Percentiles rank a stretch among this genome's conserved stretches.
phyloP scores from a whole-genome alignment of 2,329 filamentous ascomycete species.

The Aspergillaceae sp. region DNA sequence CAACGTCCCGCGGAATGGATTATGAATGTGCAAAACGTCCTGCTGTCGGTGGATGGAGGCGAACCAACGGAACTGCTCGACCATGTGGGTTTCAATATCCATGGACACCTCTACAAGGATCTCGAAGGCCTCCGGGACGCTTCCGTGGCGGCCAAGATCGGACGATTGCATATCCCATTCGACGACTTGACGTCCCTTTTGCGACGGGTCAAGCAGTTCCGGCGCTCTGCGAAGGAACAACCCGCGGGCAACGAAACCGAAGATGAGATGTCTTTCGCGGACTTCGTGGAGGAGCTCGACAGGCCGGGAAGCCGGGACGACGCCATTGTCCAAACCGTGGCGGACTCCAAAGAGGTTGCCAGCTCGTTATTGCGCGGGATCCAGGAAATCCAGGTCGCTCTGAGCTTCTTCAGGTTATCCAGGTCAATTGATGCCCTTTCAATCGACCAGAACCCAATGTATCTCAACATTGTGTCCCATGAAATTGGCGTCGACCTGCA shows the following conservation, averaged over 20 bases:
- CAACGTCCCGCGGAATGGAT: constrained; percentile 90
- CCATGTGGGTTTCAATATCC: constrained; percentile 77
- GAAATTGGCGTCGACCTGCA: constrained; percentile 91
- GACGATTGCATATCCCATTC: constrained; percentile 79
- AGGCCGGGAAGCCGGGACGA: constrained; percentile 58
- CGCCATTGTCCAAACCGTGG: constrained; percentile 69
- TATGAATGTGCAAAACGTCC: constrained; percentile 69
- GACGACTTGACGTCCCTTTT: constrained; percentile 61
- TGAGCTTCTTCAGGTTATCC: constrained; percentile 81
- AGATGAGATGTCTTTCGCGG: constrained; percentile 56
- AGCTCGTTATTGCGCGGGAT: constrained; percentile 85
- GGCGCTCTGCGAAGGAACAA: constrained; percentile 26
- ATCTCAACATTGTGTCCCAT: constrained; percentile 86
- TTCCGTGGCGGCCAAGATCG: constrained; percentile 81
- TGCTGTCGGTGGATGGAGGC: constrained; percentile 77
- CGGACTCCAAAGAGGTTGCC: constrained; percentile 86
- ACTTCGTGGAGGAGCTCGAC: constrained; percentile 67
- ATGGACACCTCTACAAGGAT: constrained; percentile 79
- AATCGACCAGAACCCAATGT: constrained; percentile 60
- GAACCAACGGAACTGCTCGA: constrained; percentile 86
- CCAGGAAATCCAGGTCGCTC: constrained; percentile 90
- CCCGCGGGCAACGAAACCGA: constrained; percentile 36
- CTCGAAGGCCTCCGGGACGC: constrained; percentile 83
- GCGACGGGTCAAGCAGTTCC: constrained; percentile 24
- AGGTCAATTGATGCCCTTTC: constrained; percentile 65